phyloP scores from a whole-genome alignment of 768 basidiomycete genomes.

The Lactarius tabidus region DNA sequence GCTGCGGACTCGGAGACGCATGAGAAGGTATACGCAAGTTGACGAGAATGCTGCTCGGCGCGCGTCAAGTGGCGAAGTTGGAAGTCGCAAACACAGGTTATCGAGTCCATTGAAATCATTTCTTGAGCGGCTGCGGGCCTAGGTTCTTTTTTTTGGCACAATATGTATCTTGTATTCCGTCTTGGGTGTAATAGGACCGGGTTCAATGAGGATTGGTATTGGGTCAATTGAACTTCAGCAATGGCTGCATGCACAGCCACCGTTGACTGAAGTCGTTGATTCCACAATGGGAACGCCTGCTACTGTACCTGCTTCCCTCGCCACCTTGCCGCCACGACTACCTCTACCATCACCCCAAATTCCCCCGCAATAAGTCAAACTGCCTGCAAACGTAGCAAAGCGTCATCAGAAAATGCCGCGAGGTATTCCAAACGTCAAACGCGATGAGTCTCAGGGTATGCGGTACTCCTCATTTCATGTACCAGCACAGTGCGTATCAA shows the following conservation, averaged over 20 bases:
- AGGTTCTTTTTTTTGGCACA: neutral
- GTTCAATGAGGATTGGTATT: neutral
- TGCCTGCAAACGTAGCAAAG: conserved; percentile 2
- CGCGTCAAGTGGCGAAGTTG: conserved; percentile 5
- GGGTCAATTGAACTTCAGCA: neutral
- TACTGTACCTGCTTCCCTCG: neutral
- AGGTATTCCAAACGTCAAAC: conserved; percentile 75
- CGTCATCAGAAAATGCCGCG: conserved; percentile 56
- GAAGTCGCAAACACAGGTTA: conserved; percentile 15
- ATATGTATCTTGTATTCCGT: neutral
- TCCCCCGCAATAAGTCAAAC: neutral
- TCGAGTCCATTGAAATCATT: conserved; percentile 25
- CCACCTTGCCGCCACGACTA: neutral
- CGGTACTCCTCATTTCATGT: conserved; percentile 79
- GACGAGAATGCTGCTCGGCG: conserved; percentile 25
- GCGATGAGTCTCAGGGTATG: conserved; percentile 72
- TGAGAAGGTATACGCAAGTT: conserved; percentile 5
- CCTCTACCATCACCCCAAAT: neutral
- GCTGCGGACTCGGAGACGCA: conserved; percentile 6
- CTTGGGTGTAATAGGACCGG: neutral
- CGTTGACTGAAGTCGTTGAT: neutral
- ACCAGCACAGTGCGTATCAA: conserved; percentile 43
- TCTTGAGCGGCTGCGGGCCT: conserved; percentile 19
- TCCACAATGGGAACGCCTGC: neutral
- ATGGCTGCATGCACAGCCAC: conserved; percentile 10